These are phyloP conservation scores for Hypomontagnella monticulosa DNA, from an alignment of 495 filamentous ascomycete genomes.

Conservation along the genomic window DNA sequence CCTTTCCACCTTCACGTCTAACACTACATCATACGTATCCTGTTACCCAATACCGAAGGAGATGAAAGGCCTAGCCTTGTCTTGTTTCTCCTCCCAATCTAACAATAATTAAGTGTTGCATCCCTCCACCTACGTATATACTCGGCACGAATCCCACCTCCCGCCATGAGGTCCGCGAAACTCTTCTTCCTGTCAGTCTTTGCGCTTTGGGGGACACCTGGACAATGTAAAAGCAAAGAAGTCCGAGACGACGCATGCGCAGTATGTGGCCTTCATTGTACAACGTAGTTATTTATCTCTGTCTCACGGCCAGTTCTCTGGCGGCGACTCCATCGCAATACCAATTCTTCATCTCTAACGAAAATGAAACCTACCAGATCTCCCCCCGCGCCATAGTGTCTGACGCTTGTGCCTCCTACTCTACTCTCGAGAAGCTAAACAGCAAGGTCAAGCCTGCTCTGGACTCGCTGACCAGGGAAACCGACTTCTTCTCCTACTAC, in stretches of 20 bases:
- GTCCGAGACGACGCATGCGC: constrained; percentile 56
- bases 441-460: constrained; percentile 79
- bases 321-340: constrained; percentile 35
- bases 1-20: constrained; percentile 16
- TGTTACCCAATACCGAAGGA: constrained; percentile 29
- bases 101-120: constrained; percentile 37
- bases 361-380: constrained; percentile 55
- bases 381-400: constrained; percentile 69
- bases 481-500: constrained; percentile 98
- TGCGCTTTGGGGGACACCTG: constrained; percentile 69
- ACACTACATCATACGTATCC: constrained; percentile 26
- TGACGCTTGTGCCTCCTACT: constrained; percentile 93
- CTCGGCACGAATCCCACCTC: constrained; percentile 26
- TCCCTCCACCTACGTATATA: constrained; percentile 32
- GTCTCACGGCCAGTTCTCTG: constrained; percentile 36
- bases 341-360: constrained; percentile 49
- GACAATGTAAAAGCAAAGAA: constrained; percentile 50
- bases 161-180: constrained; percentile 71
- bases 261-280: constrained; percentile 51
- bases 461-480: constrained; percentile 80
- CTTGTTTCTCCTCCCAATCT: constrained; percentile 32
- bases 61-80: constrained; percentile 23
- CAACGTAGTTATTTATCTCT: constrained; percentile 38
- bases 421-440: constrained; percentile 86
- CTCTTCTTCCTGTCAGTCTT: constrained; percentile 82